These are phyloP conservation scores for Rhododendron henanense DNA, from an alignment of 148 eudicot species.

Conservation along the genomic window DNA sequence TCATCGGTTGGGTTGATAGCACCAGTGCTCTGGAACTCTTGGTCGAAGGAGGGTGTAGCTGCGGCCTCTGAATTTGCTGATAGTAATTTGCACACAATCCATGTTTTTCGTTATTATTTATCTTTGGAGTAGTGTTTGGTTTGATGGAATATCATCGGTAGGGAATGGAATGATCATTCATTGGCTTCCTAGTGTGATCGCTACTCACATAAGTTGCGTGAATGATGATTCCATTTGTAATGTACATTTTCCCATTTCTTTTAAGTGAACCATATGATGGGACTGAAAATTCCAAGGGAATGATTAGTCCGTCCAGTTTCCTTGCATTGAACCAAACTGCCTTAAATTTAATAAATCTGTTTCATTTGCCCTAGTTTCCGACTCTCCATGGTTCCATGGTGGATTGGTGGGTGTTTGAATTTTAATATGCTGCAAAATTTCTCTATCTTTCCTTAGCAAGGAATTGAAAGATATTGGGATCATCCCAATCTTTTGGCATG, in stretches of 20 bases:
- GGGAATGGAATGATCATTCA: background rate
- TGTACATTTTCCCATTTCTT: background rate
- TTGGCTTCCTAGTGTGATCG: background rate
- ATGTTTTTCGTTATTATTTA: background rate
- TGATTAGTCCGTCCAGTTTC: background rate
- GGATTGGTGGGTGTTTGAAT: conserved; percentile 1
- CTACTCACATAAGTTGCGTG: background rate
- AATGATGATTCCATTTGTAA: background rate
- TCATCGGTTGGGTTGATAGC: conserved; percentile 32
- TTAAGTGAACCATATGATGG: background rate
- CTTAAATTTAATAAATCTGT: background rate
- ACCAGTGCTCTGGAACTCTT: conserved; percentile 10
- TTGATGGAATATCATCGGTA: background rate
- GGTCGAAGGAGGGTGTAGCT: conserved; percentile 22
- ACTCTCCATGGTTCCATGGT: background rate
- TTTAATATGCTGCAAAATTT: background rate
- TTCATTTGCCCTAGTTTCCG: background rate
- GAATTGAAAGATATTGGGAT: background rate
- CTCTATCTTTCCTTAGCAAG: background rate
- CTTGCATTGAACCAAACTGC: background rate
- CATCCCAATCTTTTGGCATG: background rate
- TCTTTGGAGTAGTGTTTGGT: background rate
- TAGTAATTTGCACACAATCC: conserved; percentile 36
- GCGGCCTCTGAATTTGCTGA: conserved; percentile 61
- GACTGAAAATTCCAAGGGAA: background rate